Evolutionary conservation across 495 filamentous ascomycete species (phyloP), one percentile per base, ranked within the genome.

Genomic region (Immersiella caudata): DNA sequence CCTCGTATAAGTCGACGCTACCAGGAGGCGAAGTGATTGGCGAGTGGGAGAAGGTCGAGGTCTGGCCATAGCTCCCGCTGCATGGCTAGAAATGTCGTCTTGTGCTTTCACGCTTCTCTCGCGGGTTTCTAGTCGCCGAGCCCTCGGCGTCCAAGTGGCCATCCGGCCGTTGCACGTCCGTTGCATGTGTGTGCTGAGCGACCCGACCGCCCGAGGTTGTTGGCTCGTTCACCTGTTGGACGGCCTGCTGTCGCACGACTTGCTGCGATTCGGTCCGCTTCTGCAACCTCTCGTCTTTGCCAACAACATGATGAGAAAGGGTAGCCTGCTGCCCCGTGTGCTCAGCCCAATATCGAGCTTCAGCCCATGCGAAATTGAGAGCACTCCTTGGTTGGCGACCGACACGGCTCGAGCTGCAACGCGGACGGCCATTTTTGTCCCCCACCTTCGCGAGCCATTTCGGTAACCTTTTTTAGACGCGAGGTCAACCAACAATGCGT

Each of bases 41-140:
- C 40, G 82, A 80, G 68, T 97, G 94, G 94, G 87, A 85, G 74
- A 86, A 85, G 70, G 84, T 87, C 56, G 94, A 97, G 79, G 74
- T 92, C 54, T 97, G 93, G 93, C 94, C 93, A 18, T 94, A 59
- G 56, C 26, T 26, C 21, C 7, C 20, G 52, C n/a, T n/a, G 20
- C 11, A 46, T 46, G 40, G 29, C 29, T 33, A 8, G 29, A 8
- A 3, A 3, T 33, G 29, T 8, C 29, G 29, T 33, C 29, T 33
- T 12, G 40, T 26, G 18, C 26, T 12, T 18, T 36, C 57, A 59
- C 29, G 29, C 29, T 33, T 46, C 5, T 46, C 5, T 14, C 40
- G 40, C 40, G 40, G 40, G 2, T 14, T 46, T 46, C 40, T 46
- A 6, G 40, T 46, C 40, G 40, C 40, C 40, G 40, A 46, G 40